phyloP scores from a whole-genome alignment of 2,329 filamentous ascomycete species.

The Neonectria punicea region DNA sequence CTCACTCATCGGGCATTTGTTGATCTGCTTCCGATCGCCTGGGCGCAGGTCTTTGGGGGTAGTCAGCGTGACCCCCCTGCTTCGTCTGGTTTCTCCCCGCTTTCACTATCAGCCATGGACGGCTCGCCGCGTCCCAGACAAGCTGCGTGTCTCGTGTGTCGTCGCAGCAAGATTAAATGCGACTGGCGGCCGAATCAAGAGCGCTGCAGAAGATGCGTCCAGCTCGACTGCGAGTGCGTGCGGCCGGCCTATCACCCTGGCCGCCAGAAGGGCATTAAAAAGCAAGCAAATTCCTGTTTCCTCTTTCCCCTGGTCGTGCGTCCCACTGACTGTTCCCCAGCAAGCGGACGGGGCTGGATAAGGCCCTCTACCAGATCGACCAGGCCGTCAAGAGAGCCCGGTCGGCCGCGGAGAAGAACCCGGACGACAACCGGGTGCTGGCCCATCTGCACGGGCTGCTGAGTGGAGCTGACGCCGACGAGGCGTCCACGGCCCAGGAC shows the following conservation, averaged over 20 bases:
- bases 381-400: constrained; percentile 71
- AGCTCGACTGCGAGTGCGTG: constrained; percentile 69
- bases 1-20: background rate
- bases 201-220: constrained; percentile 70
- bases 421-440: constrained; percentile 59
- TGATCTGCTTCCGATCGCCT: background rate
- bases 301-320: too few relatives aligned
- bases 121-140: constrained; percentile 47
- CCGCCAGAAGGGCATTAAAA: constrained; percentile 80
- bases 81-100: too few relatives aligned
- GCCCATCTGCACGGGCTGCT: constrained; percentile 55
- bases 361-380: constrained; percentile 78
- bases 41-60: background rate
- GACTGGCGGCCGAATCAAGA: constrained; percentile 63
- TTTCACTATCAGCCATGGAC: constrained; percentile 23
- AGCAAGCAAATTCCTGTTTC: constrained; percentile 57
- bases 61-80: background rate
- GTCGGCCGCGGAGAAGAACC: constrained; percentile 52
- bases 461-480: constrained; percentile 40
- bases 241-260: constrained; percentile 79
- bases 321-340: constrained; percentile 52
- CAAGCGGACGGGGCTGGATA: constrained; percentile 79
- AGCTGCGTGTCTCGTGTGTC: constrained; percentile 72
- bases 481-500: constrained; percentile 32
- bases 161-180: constrained; percentile 75